Evolutionary conservation across 805 yeast species (phyloP).

Genomic region (Metschnikowia baotianmanensis): DNA sequence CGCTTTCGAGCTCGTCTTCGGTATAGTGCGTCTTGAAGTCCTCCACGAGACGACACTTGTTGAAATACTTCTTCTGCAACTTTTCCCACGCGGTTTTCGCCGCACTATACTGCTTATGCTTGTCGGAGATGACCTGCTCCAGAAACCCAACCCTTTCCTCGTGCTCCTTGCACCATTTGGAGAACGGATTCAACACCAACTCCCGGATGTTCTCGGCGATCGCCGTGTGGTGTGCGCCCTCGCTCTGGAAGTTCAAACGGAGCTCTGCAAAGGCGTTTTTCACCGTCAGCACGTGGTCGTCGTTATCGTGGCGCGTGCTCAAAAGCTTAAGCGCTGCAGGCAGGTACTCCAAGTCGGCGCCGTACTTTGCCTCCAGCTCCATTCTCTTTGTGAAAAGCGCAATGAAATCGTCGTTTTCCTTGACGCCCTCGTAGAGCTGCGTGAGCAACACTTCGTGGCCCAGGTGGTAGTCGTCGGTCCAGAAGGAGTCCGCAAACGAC

Average conservation of each 20-base stretch:
- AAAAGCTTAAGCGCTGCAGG: conserved; percentile 41
- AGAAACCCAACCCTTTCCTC: conserved; percentile 62
- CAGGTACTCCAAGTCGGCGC: conserved; percentile 48
- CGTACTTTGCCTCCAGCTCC: conserved; percentile 69
- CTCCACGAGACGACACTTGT: conserved; percentile 72
- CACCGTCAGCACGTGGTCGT: conserved; percentile 63
- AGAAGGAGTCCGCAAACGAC: conserved; percentile 74
- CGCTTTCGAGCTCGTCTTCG: conserved; percentile 41
- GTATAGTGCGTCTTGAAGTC: conserved; percentile 51
- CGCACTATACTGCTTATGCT: conserved; percentile 51
- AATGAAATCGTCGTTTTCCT: conserved; percentile 68
- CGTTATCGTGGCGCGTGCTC: conserved; percentile 40
- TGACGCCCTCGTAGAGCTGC: conserved; percentile 58
- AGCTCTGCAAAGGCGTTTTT: conserved; percentile 61
- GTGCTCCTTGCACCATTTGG: conserved; percentile 74
- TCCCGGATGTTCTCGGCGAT: conserved; percentile 60
- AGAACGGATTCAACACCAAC: conserved; percentile 67
- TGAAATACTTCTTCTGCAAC: conserved; percentile 68
- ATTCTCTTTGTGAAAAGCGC: conserved; percentile 64
- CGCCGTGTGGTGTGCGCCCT: conserved; percentile 57
- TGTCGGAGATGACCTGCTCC: conserved; percentile 49
- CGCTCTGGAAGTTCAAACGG: conserved; percentile 50
- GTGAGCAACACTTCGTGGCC: conserved; percentile 52
- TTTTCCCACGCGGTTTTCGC: conserved; percentile 48
- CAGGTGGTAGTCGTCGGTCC: conserved; percentile 65